Base-by-base conservation (phyloP, 2,329 filamentous ascomycete genomes). In the Arthroderma sp. region DNA sequence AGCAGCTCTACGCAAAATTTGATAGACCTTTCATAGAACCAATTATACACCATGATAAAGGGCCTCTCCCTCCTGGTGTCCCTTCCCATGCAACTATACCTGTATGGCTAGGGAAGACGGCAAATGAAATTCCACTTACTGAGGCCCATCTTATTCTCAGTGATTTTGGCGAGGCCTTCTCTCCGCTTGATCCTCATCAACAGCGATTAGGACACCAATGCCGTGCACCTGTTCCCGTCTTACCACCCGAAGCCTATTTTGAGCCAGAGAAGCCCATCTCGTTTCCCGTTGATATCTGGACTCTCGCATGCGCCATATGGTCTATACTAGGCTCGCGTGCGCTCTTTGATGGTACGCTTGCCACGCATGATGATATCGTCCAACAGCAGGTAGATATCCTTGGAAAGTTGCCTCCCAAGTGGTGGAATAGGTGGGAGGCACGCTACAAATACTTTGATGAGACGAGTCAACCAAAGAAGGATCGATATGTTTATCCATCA, bases 241-340 rank as follows among this genome's bases (percentile, higher is more conserved):
- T 38, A 44, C 60, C 61, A 19, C 61, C 60, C 2, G 56, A 61
- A 47, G 21, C 41, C 4, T 33, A 47, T 3, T 61, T 61, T 28
- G 39, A 38, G 13, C 59, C 43, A 9, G 15, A 53, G 1, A 53
- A 56, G n/a, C 33, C 55, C 4, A 17, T 58, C 2, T 59, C 58
- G 1, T 61, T 58, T 19, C 38, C 58, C 6, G 7, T 35, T 19
- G 60, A 61, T 35, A 58, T 62, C 13, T 72, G 68, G 69, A 70
- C 66, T 35, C 63, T 72, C 2, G 64, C 62, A 0, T 71, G 68
- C 54, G 54, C 61, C 0, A 67, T 71, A n/a, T 72, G 64, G 58
- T 64, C 59, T 35, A 59, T 71, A 1, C 57, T 73, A 15, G 63
- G 62, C 2, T 49, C 58, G 4, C 56, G 60, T 38, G 47, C 62